Evolutionary conservation across 805 yeast species (phyloP), one percentile per base, ranked within the genome.

Genomic region (Torulaspora delbrueckii): DNA sequence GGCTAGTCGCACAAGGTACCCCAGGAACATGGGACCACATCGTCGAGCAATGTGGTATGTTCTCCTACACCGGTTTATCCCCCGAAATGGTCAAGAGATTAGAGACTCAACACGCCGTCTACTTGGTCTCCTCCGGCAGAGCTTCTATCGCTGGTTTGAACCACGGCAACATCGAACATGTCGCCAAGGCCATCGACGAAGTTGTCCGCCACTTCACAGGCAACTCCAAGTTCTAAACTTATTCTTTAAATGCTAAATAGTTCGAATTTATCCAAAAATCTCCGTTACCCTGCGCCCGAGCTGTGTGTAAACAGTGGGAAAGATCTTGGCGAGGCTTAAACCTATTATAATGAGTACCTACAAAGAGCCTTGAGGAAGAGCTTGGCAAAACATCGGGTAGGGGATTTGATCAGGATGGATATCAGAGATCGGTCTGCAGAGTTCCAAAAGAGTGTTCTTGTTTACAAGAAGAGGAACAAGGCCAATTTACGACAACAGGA

Each of bases 1-100:
- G 75, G 49, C 75, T 91, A 50, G 76, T 75, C 41, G 66, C 68
- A 43, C 77, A 86, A 51, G 69, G 70, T 18, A 88, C 98, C 19
- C 96, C 96, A 25, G 96, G 96, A 39, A 78, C 74, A 58, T 91
- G 98, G 98, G 84, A 80, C 55, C 98, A 91, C 69, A 86, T 91
- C 59, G 83, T 81, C 38, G 73, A 75, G 53, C 99, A 93, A 73
- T 84, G 86, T 51, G 99, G 99, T 58, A 91, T 91, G 98, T 91
- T 91, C 66, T 88, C 96, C 28, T 91, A 82, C 71, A 91, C 98
- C 25, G 99, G 96, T 1, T 76, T 91, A 57, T 69, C 76, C 5
- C 72, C 84, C 24, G 83, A 78, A 26, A 91, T 87, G 79, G 96
- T 85, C 45, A 76, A 75, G 42, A 76, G 85, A 54, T 74, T 90